Conservation (phyloP, 768 basidiomycete species). For the Pseudohyphozyma bogoriensis region DNA sequence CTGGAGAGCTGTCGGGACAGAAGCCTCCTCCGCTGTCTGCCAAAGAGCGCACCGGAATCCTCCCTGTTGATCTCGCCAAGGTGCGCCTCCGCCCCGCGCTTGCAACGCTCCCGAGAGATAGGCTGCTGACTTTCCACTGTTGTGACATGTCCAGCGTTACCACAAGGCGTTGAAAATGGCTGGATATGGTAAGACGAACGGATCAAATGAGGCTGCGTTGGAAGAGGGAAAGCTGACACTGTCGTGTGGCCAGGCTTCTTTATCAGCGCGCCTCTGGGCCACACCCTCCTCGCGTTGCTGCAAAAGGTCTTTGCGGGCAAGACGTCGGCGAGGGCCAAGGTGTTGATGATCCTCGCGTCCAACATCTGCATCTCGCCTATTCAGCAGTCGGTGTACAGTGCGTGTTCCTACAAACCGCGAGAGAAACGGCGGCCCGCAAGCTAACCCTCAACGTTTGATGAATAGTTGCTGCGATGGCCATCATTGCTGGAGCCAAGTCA, state of each 20-base stretch:
- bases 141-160: no score
- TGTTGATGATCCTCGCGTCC: conserved; percentile 64
- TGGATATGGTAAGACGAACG: conserved; percentile 17
- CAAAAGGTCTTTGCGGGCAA: conserved; percentile 70
- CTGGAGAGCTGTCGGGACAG: conserved; percentile 37
- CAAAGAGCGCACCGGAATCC: conserved; percentile 25
- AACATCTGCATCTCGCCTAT: conserved; percentile 68
- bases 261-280: conserved; percentile 70
- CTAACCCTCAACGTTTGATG: conserved; percentile 39
- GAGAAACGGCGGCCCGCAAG: neutral
- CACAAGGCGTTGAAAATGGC: conserved; percentile 72
- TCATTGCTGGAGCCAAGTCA: conserved; percentile 70
- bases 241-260: conserved; percentile 48
- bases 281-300: conserved; percentile 59
- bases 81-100: no score
- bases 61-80: conserved; percentile 37
- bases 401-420: neutral
- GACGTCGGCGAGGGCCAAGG: conserved; percentile 52
- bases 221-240: no score
- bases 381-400: conserved; percentile 50
- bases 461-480: conserved; percentile 66
- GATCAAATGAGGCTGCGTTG: neutral
- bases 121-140: no score
- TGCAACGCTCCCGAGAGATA: no score
- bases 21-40: conserved; percentile 46